Evolutionary conservation across 73 alveolate genomes (phyloP).

Genomic region (Stentor coeruleus): DNA sequence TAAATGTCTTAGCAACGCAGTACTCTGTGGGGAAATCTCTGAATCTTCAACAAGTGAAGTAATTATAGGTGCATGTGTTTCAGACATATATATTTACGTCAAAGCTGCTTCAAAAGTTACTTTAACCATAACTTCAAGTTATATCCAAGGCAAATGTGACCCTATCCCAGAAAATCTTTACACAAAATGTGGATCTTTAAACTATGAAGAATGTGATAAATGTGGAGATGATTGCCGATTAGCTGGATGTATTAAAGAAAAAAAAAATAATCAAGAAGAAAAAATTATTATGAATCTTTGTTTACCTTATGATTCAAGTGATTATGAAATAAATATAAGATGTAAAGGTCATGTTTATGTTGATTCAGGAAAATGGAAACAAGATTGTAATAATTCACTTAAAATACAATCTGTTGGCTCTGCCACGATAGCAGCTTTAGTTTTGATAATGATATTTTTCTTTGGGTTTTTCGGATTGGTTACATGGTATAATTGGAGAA

Average conservation of each 20-base stretch:
- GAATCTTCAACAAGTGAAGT: neutral
- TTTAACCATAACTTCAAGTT: neutral
- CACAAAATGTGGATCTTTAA: slow-evolving; percentile 9
- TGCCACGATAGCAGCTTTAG: neutral
- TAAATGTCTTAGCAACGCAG: neutral
- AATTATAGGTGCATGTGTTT: slow-evolving; percentile 4
- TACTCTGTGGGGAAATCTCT: slow-evolving; percentile 2
- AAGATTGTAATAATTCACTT: neutral
- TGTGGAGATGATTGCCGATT: slow-evolving; percentile 20
- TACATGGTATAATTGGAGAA: slow-evolving; percentile 1
- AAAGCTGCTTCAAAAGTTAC: neutral
- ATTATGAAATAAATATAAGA: neutral
- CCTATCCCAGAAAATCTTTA: slow-evolving; percentile 3
- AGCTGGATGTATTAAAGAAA: neutral
- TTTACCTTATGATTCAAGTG: neutral
- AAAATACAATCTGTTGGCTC: neutral
- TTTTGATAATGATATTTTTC: neutral
- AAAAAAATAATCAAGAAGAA: neutral
- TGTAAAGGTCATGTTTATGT: neutral
- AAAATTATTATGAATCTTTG: neutral
- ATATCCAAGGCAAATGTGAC: neutral
- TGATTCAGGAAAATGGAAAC: slow-evolving; percentile 1
- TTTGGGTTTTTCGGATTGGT: slow-evolving; percentile 8
- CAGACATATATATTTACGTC: neutral
- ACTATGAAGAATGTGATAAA: neutral